Evolutionary conservation across 176 grass and related monocot genomes (phyloP).

Genomic region (Tillandsia fasciculata): DNA sequence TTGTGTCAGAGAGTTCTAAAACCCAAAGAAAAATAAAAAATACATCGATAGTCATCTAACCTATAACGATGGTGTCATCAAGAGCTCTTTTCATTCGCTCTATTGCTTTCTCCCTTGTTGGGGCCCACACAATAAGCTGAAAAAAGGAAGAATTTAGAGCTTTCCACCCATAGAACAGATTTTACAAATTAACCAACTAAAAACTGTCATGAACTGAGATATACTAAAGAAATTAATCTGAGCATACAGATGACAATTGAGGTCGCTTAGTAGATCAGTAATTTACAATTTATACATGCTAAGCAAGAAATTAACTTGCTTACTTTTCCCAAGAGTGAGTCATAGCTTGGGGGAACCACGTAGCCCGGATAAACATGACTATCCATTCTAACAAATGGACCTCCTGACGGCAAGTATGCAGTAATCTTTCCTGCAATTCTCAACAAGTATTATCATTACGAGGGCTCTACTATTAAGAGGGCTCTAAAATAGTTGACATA

Average conservation of each 20-base stretch:
- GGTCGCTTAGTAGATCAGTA: too few species aligned
- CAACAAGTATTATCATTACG: too few species aligned
- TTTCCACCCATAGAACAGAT: neutral
- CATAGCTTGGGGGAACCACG: constrained; percentile 45
- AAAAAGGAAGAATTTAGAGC: constrained; percentile 9
- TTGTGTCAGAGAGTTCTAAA: neutral
- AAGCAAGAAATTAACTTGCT: constrained; percentile 4
- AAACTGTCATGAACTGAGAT: neutral
- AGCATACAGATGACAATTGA: too few species aligned
- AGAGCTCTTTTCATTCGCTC: constrained; percentile 51
- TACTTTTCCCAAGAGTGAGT: constrained; percentile 47
- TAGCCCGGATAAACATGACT: constrained; percentile 53
- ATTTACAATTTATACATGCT: neutral
- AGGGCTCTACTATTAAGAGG: too few species aligned
- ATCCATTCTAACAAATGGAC: constrained; percentile 56
- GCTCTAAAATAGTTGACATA: too few species aligned
- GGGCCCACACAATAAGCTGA: constrained; percentile 51
- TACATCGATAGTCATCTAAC: constrained; percentile 9
- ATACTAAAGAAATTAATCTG: constrained; percentile 3
- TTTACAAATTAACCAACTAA: neutral
- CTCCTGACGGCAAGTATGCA: constrained; percentile 48
- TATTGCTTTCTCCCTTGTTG: constrained; percentile 52
- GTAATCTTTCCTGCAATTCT: constrained; percentile 40
- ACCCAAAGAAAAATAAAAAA: neutral
- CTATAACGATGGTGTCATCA: constrained; percentile 36